Conservation (phyloP, 805 yeast species). For the Kazachstania viticola region DNA sequence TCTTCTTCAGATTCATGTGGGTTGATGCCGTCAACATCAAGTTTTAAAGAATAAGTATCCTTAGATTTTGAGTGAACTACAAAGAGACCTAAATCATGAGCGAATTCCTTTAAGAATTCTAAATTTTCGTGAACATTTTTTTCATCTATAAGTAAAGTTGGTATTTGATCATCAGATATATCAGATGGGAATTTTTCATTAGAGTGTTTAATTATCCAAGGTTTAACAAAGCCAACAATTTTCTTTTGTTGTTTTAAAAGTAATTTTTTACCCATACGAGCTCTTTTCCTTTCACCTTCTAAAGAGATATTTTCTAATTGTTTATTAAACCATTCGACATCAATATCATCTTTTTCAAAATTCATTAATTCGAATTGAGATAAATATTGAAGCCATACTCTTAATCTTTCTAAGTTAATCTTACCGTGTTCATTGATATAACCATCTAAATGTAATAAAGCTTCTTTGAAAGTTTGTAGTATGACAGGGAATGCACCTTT, state of each 20-base stretch:
- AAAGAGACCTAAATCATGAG: constrained; percentile 54
- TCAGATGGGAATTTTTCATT: constrained; percentile 24
- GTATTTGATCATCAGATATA: constrained; percentile 36
- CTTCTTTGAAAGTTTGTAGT: constrained; percentile 76
- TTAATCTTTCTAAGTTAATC: constrained; percentile 64
- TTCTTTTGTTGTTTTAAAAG: constrained; percentile 65
- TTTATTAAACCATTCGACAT: constrained; percentile 84
- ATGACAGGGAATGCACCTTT: constrained; percentile 95
- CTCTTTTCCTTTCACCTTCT: constrained; percentile 59
- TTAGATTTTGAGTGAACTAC: constrained; percentile 51
- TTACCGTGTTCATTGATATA: constrained; percentile 76
- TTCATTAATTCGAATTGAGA: constrained; percentile 74
- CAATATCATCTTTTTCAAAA: constrained; percentile 74
- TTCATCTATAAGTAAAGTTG: constrained; percentile 27
- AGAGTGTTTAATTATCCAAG: constrained; percentile 33
- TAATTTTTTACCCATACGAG: constrained; percentile 51
- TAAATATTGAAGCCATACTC: constrained; percentile 62
- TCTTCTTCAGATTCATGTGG: constrained; percentile 61
- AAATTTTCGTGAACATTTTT: constrained; percentile 30
- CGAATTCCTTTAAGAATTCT: constrained; percentile 51
- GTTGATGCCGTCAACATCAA: constrained; percentile 66
- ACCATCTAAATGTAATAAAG: constrained; percentile 64
- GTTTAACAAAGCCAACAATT: constrained; percentile 45
- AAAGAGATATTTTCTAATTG: constrained; percentile 70
- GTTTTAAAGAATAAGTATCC: constrained; percentile 43